These are phyloP conservation scores for Fraxinus quadrangulata DNA, from an alignment of 257 asterid species.

Conservation along the genomic window DNA sequence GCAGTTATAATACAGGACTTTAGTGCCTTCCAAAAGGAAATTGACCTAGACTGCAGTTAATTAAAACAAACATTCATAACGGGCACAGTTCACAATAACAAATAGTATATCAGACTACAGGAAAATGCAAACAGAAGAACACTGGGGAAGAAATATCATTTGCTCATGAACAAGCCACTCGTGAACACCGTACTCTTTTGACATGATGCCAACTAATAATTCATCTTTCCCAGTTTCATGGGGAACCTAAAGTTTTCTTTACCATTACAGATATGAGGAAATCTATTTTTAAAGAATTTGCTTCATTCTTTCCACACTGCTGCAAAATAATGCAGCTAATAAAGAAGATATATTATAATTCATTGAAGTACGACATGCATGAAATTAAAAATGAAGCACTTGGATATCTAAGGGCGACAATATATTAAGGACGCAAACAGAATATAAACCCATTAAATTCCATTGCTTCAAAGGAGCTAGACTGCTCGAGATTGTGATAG, in stretches of 20 bases:
- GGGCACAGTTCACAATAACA: conserved; percentile 22
- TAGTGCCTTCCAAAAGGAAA: conserved; percentile 76
- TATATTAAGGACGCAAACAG: conserved; percentile 7
- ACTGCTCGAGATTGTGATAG: background rate
- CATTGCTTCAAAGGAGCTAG: conserved; percentile 3
- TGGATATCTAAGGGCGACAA: background rate
- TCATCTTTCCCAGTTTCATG: conserved; percentile 1
- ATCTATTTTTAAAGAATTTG: conserved; percentile 10
- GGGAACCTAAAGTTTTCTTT: background rate
- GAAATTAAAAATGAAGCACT: background rate
- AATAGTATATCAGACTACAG: conserved; percentile 21
- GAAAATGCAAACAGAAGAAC: conserved; percentile 2
- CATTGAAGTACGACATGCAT: conserved; percentile 7
- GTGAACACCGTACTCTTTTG: background rate
- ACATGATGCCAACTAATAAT: background rate
- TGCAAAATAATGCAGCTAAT: conserved; percentile 11
- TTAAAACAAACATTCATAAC: conserved; percentile 21
- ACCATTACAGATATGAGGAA: conserved; percentile 4
- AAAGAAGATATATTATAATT: conserved; percentile 5
- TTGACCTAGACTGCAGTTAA: conserved; percentile 70
- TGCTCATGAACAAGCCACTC: conserved; percentile 13
- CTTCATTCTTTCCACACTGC: background rate
- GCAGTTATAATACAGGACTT: conserved; percentile 57
- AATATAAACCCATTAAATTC: background rate
- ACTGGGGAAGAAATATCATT: conserved; percentile 13